phyloP scores from a whole-genome alignment of 2,329 filamentous ascomycete species.

The Scleromitrula shiraiana region DNA sequence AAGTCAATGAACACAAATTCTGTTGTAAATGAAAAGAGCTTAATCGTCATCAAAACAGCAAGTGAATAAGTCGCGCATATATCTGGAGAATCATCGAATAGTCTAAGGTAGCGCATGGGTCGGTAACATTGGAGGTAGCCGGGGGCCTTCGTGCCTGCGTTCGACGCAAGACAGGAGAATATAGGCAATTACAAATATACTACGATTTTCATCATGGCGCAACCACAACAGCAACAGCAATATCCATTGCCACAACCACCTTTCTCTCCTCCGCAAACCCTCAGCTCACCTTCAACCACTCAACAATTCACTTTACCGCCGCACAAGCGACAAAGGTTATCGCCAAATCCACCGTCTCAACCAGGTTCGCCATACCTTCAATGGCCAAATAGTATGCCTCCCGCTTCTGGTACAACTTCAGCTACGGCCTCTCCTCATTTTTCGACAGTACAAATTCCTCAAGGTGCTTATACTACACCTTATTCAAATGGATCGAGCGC shows the following conservation, averaged over 20 bases:
- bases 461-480: slow-evolving; percentile 28
- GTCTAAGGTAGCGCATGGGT: slow-evolving; percentile 21
- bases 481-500: slow-evolving; percentile 27
- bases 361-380: slow-evolving; percentile 54
- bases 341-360: slow-evolving; percentile 60
- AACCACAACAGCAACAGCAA: slow-evolving; percentile 31
- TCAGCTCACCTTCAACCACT: slow-evolving; percentile 48
- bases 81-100: not conserved
- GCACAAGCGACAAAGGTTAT: slow-evolving; percentile 64
- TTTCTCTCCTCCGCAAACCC: slow-evolving; percentile 54
- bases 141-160: slow-evolving; percentile 29
- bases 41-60: slow-evolving; percentile 9
- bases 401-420: slow-evolving; percentile 28
- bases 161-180: slow-evolving; percentile 19
- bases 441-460: slow-evolving; percentile 25
- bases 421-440: slow-evolving; percentile 27
- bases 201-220: slow-evolving; percentile 25
- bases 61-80: slow-evolving; percentile 6
- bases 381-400: slow-evolving; percentile 43
- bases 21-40: not conserved
- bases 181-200: slow-evolving; percentile 12
- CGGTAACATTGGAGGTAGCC: slow-evolving; percentile 18
- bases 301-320: slow-evolving; percentile 55
- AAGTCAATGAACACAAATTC: slow-evolving; percentile 7
- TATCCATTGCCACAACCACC: slow-evolving; percentile 40